phyloP scores from a whole-genome alignment of 2,329 filamentous ascomycete species.

The Xylariaceae sp. region DNA sequence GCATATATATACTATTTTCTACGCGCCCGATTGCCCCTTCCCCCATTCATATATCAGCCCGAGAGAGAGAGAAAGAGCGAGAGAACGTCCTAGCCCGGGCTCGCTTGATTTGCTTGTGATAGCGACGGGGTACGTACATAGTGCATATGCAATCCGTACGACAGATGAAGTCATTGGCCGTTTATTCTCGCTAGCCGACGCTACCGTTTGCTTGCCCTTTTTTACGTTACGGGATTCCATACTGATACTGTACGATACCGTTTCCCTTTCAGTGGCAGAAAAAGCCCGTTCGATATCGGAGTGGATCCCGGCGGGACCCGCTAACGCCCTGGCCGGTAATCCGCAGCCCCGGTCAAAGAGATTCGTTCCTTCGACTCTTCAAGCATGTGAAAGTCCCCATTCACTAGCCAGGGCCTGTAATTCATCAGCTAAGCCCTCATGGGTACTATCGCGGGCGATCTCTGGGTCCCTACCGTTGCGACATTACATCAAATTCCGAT shows the following conservation, averaged over 20 bases:
- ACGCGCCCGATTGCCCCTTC: neutral
- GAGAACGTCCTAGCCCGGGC: neutral
- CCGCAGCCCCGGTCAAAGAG: neutral
- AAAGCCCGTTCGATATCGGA: neutral
- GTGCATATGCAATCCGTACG: slow-evolving; percentile 13
- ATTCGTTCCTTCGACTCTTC: neutral
- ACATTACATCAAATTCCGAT: slow-evolving; percentile 10
- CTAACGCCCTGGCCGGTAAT: neutral
- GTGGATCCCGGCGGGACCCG: neutral
- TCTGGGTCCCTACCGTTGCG: neutral
- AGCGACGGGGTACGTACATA: neutral
- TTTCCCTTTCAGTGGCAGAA: slow-evolving; percentile 2
- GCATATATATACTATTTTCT: too few relatives aligned
- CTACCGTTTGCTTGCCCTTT: neutral
- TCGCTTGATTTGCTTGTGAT: slow-evolving; percentile 7
- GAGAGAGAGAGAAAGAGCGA: neutral
- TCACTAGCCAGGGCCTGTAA: too few relatives aligned
- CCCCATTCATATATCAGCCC: neutral
- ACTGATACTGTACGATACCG: neutral
- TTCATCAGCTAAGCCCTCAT: too few relatives aligned
- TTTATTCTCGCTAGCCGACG: neutral
- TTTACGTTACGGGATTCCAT: neutral
- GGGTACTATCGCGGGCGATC: neutral
- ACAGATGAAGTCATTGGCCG: slow-evolving; percentile 22
- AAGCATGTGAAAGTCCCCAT: slow-evolving; percentile 19